phyloP scores from a whole-genome alignment of 345 rosid species.

The Passiflora organensis region DNA sequence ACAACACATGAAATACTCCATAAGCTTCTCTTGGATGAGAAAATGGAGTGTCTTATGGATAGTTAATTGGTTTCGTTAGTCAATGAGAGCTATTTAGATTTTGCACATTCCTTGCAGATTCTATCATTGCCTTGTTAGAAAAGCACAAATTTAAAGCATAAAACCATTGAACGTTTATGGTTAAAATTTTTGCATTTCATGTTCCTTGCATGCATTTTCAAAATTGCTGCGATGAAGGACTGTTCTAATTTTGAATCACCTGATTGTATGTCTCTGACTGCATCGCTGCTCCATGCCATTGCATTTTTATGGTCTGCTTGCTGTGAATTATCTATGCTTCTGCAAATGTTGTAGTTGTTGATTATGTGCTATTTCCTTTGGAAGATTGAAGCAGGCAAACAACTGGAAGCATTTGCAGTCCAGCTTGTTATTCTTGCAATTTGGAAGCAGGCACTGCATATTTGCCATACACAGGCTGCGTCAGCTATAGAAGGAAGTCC shows the following conservation, averaged over 20 bases:
- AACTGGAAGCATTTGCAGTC: constrained; percentile 82
- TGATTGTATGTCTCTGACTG: too few relatives aligned
- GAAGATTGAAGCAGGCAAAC: constrained; percentile 44
- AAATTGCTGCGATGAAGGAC: too few relatives aligned
- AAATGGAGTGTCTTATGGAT: not conserved
- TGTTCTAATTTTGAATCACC: too few relatives aligned
- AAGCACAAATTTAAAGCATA: too few relatives aligned
- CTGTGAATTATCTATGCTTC: constrained; percentile 8
- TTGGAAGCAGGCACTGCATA: constrained; percentile 91
- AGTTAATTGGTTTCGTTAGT: not conserved
- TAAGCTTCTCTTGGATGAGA: not conserved
- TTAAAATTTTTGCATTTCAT: too few relatives aligned
- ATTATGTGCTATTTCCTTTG: constrained; percentile 13
- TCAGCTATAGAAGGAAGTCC: constrained; percentile 88
- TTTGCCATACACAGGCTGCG: constrained; percentile 90
- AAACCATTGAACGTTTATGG: too few relatives aligned
- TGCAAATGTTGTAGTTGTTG: constrained; percentile 4
- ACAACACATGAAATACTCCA: not conserved
- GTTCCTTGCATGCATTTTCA: too few relatives aligned
- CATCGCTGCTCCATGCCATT: too few relatives aligned
- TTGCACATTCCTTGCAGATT: too few relatives aligned
- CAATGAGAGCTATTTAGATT: too few relatives aligned
- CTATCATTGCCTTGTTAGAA: too few relatives aligned
- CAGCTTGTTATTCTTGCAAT: constrained; percentile 91
- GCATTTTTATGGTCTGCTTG: too few relatives aligned